Base-by-base conservation (phyloP, 352 stramenopile genomes). In the Phytophthora pseudosyringae region DNA sequence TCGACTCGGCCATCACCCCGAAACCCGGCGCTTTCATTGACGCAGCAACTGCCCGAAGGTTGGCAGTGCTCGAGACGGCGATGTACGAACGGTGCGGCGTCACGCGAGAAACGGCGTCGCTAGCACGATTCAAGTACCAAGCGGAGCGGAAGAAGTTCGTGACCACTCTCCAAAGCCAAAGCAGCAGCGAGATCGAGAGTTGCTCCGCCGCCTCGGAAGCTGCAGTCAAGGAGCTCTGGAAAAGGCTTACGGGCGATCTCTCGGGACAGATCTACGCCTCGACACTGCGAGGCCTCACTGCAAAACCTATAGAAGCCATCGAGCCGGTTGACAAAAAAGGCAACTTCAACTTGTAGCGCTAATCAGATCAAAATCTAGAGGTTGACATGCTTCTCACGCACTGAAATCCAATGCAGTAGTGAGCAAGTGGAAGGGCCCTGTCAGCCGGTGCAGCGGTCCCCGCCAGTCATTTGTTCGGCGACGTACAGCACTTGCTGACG, bases 121-220 rank as follows among this genome's bases (percentile, higher is more conserved):
- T 79, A 3, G 58, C 62, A 3, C 68, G 64, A 25, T 45, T 74
- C 2, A 74, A 75, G 32, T 79, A 75, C 28, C 67, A 79, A 51
- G 47, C 36, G 0, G 67, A 77, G 25, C 59, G 71, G 6, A 71
- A 65, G n/a, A 60, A 55, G 15, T 73, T 73, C 26, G 63, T 67
- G 11, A 55, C 43, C 28, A 50, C 57, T 28, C 46, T 71, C 6
- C 41, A 64, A 16, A 59, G 9, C 8, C 54, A 61, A 38, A 49
- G 33, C 33, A 59, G 31, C 5, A 36, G 39, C 33, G 47, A 67
- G 12, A 10, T 33, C 3, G 26, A 50, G 13, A 21, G 38, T 31
- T 25, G 32, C 18, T 25, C 21, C n/a, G 57, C 10, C n/a, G 45
- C 44, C 5, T 68, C 45, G 2, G 35, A 67, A 32, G 16, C 28